Conservation (phyloP, 768 basidiomycete genomes). For the Auricularia sp. region DNA sequence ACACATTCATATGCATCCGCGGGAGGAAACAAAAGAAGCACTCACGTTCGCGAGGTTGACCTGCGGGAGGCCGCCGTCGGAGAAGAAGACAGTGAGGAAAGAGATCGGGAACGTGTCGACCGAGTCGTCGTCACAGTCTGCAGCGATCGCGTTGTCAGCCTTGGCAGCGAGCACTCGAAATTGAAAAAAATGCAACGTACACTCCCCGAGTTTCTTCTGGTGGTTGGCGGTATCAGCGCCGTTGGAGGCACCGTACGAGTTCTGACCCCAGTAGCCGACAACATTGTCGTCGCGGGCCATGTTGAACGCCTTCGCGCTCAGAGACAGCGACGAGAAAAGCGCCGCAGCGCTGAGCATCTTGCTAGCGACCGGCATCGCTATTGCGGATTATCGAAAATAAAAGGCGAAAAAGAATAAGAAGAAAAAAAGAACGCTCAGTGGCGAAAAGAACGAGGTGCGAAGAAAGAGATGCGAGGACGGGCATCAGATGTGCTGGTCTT, state of each 20-base stretch:
- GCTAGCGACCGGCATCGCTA: neutral
- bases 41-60: conserved; percentile 62
- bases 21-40: neutral
- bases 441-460: neutral
- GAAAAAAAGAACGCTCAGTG: neutral
- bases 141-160: neutral
- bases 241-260: conserved; percentile 9
- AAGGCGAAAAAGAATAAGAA: neutral
- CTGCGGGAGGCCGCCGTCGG: conserved; percentile 32
- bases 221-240: conserved; percentile 19
- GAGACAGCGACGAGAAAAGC: neutral
- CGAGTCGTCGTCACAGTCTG: conserved; percentile 9
- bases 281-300: conserved; percentile 23
- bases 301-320: neutral
- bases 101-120: conserved; percentile 11
- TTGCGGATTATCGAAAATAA: neutral
- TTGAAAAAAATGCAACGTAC: neutral
- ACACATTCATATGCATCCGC: too few species aligned
- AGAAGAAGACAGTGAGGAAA: conserved; percentile 10
- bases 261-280: conserved; percentile 4
- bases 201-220: conserved; percentile 9
- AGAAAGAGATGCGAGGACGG: neutral
- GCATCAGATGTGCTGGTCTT: neutral
- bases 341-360: neutral
- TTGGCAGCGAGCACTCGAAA: neutral